Evolutionary conservation across 73 alveolate species (phyloP).

Genomic region (Uronychia binucleata): DNA sequence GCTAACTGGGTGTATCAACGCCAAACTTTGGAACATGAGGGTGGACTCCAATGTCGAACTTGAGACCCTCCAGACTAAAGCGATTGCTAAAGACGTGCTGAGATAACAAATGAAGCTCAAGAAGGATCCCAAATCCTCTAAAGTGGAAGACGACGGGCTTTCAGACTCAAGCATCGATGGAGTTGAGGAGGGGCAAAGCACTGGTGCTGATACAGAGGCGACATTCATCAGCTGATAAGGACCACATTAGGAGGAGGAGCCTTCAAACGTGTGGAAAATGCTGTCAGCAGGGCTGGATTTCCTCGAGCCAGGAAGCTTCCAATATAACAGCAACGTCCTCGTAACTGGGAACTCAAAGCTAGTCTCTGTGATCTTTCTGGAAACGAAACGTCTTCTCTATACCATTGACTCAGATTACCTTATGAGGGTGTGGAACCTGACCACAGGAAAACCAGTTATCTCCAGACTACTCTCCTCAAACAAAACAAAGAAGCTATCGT

Average conservation of each 20-base stretch:
- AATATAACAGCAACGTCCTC: constrained; percentile 35
- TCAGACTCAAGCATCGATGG: background rate
- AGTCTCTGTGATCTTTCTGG: constrained; percentile 40
- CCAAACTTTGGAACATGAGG: constrained; percentile 41
- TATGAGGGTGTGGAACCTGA: constrained; percentile 46
- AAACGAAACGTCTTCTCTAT: constrained; percentile 4
- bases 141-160: background rate
- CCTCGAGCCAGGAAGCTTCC: constrained; percentile 2
- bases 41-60: constrained; percentile 46
- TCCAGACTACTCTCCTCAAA: background rate
- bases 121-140: background rate
- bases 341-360: constrained; percentile 48
- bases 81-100: constrained; percentile 15
- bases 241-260: background rate
- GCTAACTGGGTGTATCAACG: constrained; percentile 43
- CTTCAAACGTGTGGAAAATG: background rate
- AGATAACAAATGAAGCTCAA: background rate
- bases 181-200: background rate
- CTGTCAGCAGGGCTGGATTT: background rate
- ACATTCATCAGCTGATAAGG: background rate
- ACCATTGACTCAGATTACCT: constrained; percentile 53
- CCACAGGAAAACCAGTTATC: constrained; percentile 18
- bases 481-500: constrained; percentile 28
- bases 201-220: background rate
- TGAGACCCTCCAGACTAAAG: constrained; percentile 26